A percentile compares a stretch with the other conserved stretches of the same genome.
Conservation (phyloP, 208 protist genomes). For the Entamoeba histolytica region DNA sequence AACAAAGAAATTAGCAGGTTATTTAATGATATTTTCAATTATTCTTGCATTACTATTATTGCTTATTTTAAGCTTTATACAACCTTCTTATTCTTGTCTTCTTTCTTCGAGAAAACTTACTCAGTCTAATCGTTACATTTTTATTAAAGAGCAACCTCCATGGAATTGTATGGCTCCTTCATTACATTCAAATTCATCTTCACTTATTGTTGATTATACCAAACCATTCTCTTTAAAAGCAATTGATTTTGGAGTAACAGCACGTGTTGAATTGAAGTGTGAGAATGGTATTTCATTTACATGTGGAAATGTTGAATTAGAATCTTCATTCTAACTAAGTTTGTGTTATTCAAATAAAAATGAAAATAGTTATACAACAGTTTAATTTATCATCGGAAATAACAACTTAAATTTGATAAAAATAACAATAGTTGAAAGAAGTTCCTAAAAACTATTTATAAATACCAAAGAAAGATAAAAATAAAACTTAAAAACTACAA, state of each 20-base stretch:
- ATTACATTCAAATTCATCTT: neutral
- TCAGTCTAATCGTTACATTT: neutral
- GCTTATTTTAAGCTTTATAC: neutral
- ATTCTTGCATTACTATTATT: neutral
- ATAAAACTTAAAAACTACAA: too few relatives aligned
- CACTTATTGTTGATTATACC: neutral
- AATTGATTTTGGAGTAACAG: neutral
- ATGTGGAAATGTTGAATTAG: neutral
- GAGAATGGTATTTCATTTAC: neutral
- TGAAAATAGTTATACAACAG: too few relatives aligned
- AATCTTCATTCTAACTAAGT: neutral
- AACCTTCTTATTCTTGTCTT: neutral
- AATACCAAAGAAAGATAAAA: too few relatives aligned
- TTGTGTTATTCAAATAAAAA: too few relatives aligned
- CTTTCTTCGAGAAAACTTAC: neutral
- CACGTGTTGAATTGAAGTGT: neutral
- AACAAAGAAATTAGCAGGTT: neutral
- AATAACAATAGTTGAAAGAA: too few relatives aligned
- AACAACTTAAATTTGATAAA: too few relatives aligned
- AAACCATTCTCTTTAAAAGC: neutral
- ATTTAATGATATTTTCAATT: neutral
- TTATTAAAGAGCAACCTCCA: neutral
- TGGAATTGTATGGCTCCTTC: neutral
- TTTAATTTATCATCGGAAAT: too few relatives aligned
- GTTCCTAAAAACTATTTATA: too few relatives aligned